Evolutionary conservation across 2,329 filamentous ascomycete genomes (phyloP).

Genomic region (Exserohilum rostratum): DNA sequence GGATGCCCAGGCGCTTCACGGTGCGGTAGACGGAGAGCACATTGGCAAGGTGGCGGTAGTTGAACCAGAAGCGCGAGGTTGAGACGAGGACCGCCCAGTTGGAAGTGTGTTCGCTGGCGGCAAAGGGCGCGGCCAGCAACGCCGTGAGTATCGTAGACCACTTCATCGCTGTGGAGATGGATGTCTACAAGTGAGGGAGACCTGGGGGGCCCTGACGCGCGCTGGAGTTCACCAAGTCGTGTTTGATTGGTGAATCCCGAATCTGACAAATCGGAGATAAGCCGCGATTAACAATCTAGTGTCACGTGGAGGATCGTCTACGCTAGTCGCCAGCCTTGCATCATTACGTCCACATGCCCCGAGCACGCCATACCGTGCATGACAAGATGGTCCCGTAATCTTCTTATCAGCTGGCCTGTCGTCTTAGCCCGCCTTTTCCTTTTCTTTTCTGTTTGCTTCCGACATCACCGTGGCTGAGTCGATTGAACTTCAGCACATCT

Average conservation of each 20-base stretch:
- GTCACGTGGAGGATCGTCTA: slow-evolving; percentile 21
- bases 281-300: slow-evolving; percentile 15
- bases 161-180: slow-evolving; percentile 29
- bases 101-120: slow-evolving; percentile 81
- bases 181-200: neutral
- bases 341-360: slow-evolving; percentile 25
- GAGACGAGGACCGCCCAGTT: slow-evolving; percentile 99
- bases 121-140: slow-evolving; percentile 47
- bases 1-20: slow-evolving; percentile 95
- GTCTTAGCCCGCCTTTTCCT: neutral
- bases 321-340: slow-evolving; percentile 20
- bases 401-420: slow-evolving; percentile 9
- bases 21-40: slow-evolving; percentile 97
- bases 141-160: slow-evolving; percentile 32
- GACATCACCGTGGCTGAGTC: slow-evolving; percentile 24
- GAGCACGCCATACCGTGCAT: slow-evolving; percentile 27
- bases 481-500: slow-evolving; percentile 27
- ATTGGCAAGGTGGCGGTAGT: slow-evolving; percentile 97
- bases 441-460: neutral
- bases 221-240: slow-evolving; percentile 23
- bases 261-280: slow-evolving; percentile 43
- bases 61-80: slow-evolving; percentile 99
- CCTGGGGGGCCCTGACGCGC: slow-evolving; percentile 5
- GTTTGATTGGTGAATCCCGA: slow-evolving; percentile 25
- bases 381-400: slow-evolving; percentile 6